A percentile compares a stretch with the other conserved stretches of the same genome.
Evolutionary conservation across 148 eudicot species (phyloP).

Genomic region (Cornus controversa): DNA sequence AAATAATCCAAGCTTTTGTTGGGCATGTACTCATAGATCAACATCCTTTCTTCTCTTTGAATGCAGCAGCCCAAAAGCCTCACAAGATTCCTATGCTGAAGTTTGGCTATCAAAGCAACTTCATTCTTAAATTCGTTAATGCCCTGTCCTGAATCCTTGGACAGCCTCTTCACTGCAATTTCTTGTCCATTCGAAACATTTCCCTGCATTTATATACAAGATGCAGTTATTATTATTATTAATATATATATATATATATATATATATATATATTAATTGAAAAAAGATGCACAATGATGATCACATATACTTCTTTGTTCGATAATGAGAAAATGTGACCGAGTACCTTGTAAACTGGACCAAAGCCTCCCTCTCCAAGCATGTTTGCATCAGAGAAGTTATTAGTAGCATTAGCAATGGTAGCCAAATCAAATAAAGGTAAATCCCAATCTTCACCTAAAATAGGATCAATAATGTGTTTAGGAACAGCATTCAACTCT

Average conservation of each 20-base stretch:
- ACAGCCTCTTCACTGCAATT: slow-evolving; percentile 32
- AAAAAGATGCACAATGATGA: too few species aligned
- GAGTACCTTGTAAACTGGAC: slow-evolving; percentile 10
- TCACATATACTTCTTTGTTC: too few species aligned
- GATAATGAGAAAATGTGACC: too few species aligned
- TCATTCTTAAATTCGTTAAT: slow-evolving; percentile 27
- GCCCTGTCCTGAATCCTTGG: slow-evolving; percentile 25
- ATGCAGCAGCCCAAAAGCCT: slow-evolving; percentile 32
- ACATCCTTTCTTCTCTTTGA: slow-evolving; percentile 23
- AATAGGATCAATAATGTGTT: too few species aligned
- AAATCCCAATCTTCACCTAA: neutral
- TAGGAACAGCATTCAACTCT: too few species aligned
- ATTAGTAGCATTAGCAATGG: neutral
- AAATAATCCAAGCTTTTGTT: slow-evolving; percentile 27
- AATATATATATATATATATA: too few species aligned
- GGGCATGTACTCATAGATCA: slow-evolving; percentile 28
- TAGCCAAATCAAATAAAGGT: neutral
- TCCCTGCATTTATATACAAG: slow-evolving; percentile 4
- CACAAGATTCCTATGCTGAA: slow-evolving; percentile 31
- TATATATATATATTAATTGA: too few species aligned
- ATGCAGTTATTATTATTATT: too few species aligned
- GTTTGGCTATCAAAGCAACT: slow-evolving; percentile 24
- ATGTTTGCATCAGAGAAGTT: slow-evolving; percentile 1
- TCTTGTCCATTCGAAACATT: slow-evolving; percentile 18
- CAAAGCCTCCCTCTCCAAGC: slow-evolving; percentile 11